phyloP scores from a whole-genome alignment of 805 yeast genomes.

The Saccharomyces jurei region DNA sequence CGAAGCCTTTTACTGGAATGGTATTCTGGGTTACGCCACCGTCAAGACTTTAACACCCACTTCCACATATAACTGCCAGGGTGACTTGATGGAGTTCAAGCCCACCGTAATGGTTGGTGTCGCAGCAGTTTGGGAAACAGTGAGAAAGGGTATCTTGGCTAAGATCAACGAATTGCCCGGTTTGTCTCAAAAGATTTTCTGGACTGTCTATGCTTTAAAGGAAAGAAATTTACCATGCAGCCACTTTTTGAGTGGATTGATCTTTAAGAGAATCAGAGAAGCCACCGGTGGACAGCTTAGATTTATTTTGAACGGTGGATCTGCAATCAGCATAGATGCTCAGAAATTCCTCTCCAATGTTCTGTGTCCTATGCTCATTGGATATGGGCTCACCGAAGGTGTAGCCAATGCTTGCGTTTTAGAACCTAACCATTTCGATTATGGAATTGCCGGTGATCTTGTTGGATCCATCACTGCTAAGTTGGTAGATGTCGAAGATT shows the following conservation, averaged over 20 bases:
- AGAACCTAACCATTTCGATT: constrained; percentile 53
- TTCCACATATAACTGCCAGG: constrained; percentile 75
- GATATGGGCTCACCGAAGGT: constrained; percentile 95
- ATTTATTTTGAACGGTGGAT: constrained; percentile 79
- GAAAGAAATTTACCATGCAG: constrained; percentile 71
- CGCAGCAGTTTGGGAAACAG: constrained; percentile 96
- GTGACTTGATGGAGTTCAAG: constrained; percentile 79
- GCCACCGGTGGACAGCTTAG: constrained; percentile 92
- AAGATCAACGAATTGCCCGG: constrained; percentile 64
- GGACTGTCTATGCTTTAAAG: constrained; percentile 81
- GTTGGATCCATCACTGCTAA: constrained; percentile 79
- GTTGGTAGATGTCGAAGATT: constrained; percentile 83
- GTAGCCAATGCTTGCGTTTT: constrained; percentile 77
- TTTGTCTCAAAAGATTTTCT: constrained; percentile 70
- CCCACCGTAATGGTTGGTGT: constrained; percentile 98
- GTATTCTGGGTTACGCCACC: constrained; percentile 76
- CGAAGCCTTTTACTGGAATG: constrained; percentile 79
- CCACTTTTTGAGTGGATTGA: constrained; percentile 48
- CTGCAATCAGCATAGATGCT: constrained; percentile 78
- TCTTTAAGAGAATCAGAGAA: constrained; percentile 81
- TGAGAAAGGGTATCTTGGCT: constrained; percentile 81
- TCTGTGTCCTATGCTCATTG: constrained; percentile 81
- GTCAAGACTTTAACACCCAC: constrained; percentile 84
- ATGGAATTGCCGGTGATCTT: constrained; percentile 74
- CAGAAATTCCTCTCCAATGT: constrained; percentile 71